Percentiles rank a stretch among this genome's conserved stretches.
phyloP scores from a whole-genome alignment of 2,329 filamentous ascomycete genomes.

The Zasmidium citrigriseum region DNA sequence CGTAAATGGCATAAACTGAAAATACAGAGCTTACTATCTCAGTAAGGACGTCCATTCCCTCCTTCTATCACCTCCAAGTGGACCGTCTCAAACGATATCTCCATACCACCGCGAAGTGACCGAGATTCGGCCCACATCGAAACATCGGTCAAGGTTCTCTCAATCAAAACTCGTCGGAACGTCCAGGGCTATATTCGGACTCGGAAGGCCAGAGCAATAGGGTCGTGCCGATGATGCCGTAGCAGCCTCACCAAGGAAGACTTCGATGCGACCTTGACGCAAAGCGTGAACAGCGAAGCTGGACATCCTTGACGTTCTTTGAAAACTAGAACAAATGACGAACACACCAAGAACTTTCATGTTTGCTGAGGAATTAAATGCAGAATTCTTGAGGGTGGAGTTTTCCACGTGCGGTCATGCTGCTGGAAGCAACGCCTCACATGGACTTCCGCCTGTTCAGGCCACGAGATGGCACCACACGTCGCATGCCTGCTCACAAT shows the following conservation, averaged over 20 bases:
- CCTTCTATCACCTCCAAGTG: not conserved
- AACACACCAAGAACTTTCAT: conserved; percentile 17
- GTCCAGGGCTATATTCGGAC: conserved; percentile 17
- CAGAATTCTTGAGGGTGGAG: no score
- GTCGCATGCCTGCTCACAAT: not conserved
- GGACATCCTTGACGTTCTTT: no score
- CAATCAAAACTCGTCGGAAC: not conserved
- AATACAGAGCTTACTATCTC: no score
- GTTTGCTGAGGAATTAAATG: no score
- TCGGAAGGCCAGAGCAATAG: not conserved
- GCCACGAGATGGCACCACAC: not conserved
- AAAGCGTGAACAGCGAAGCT: no score
- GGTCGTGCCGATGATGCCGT: not conserved
- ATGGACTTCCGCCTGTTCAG: no score
- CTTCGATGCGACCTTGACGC: not conserved
- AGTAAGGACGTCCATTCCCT: not conserved
- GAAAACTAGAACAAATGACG: conserved; percentile 17
- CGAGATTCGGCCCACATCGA: conserved; percentile 18
- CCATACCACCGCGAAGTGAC: conserved; percentile 15
- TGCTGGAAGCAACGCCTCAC: no score
- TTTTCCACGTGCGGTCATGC: no score
- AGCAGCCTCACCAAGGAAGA: not conserved
- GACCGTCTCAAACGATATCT: conserved; percentile 8
- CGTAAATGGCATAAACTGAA: no score
- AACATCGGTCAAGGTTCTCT: not conserved